Percentiles rank a stretch among this genome's conserved stretches.
These are phyloP conservation scores for Geopyxis carbonaria DNA, from an alignment of 495 filamentous ascomycete genomes.

Conservation along the genomic window DNA sequence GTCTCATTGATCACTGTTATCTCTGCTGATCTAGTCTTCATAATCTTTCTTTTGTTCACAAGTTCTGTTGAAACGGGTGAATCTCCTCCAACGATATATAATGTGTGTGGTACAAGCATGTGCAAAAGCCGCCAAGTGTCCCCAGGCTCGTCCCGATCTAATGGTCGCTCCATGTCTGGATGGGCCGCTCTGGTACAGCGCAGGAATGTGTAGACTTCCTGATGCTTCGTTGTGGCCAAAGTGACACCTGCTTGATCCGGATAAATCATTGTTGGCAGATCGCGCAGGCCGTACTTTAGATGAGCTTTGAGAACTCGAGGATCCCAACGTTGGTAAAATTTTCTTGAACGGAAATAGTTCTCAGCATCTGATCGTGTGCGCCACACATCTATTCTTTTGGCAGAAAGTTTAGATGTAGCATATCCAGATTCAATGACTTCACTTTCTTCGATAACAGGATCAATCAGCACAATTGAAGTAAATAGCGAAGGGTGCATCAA, in stretches of 20 bases:
- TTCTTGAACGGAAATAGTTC: constrained; percentile 38
- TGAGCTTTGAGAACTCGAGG: constrained; percentile 50
- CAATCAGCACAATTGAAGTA: constrained; percentile 56
- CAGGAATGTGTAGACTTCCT: constrained; percentile 42
- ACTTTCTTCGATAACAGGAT: constrained; percentile 51
- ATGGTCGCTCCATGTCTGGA: too few relatives aligned
- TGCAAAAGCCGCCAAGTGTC: constrained; percentile 47
- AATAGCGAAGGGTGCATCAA: constrained; percentile 73
- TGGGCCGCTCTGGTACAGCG: constrained; percentile 36
- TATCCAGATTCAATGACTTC: constrained; percentile 1
- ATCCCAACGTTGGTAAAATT: constrained; percentile 62
- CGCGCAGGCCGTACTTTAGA: constrained; percentile 46
- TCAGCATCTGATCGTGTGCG: constrained; percentile 44
- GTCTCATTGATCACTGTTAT: constrained; percentile 45
- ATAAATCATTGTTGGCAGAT: constrained; percentile 42
- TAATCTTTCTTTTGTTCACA: constrained; percentile 38
- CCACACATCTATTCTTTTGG: constrained; percentile 56
- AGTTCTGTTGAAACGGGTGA: constrained; percentile 44
- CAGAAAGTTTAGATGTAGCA: constrained; percentile 37
- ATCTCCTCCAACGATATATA: constrained; percentile 62
- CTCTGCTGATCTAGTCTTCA: constrained; percentile 45
- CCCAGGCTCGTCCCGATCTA: constrained; percentile 36
- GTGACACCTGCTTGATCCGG: constrained; percentile 32
- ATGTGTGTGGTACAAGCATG: constrained; percentile 53
- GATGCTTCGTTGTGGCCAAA: constrained; percentile 46